phyloP scores from a whole-genome alignment of 2,329 filamentous ascomycete species.

The Rutstroemia sydowiana region DNA sequence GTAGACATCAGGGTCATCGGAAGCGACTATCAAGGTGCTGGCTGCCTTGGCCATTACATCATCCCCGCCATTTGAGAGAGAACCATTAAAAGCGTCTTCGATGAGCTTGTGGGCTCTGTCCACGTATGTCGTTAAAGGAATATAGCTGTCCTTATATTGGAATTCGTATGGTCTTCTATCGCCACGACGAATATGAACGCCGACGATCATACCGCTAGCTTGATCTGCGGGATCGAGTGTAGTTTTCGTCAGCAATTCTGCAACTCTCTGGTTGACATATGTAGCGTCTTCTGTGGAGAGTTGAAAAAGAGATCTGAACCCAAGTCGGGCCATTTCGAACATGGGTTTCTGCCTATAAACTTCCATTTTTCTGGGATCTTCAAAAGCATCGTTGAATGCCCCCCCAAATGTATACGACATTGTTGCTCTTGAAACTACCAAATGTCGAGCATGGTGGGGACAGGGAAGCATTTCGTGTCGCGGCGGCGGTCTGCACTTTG shows the following conservation, averaged over 20 bases:
- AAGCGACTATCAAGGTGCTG: constrained; percentile 58
- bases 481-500: constrained; percentile 64
- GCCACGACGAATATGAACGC: constrained; percentile 72
- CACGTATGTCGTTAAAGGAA: constrained; percentile 64
- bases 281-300: constrained; percentile 56
- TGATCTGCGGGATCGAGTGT: constrained; percentile 35
- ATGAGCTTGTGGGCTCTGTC: constrained; percentile 51
- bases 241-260: constrained; percentile 45
- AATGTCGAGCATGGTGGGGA: constrained; percentile 65
- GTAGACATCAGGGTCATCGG: constrained; percentile 74
- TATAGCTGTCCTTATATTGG: constrained; percentile 70
- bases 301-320: constrained; percentile 69
- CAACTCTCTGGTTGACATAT: constrained; percentile 55
- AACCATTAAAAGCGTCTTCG: constrained; percentile 39
- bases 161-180: constrained; percentile 71
- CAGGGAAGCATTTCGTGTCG: constrained; percentile 71
- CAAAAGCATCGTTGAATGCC: constrained; percentile 46
- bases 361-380: constrained; percentile 41
- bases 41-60: constrained; percentile 33
- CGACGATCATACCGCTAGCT: constrained; percentile 49
- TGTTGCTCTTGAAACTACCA: constrained; percentile 67
- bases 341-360: constrained; percentile 51
- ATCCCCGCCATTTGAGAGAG: constrained; percentile 29
- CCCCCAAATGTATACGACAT: constrained; percentile 56
- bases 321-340: constrained; percentile 59